Percentiles rank a stretch among this genome's conserved stretches.
Evolutionary conservation across 1,284 basidiomycete species (phyloP).

Genomic region (Leucoagaricus sp.): DNA sequence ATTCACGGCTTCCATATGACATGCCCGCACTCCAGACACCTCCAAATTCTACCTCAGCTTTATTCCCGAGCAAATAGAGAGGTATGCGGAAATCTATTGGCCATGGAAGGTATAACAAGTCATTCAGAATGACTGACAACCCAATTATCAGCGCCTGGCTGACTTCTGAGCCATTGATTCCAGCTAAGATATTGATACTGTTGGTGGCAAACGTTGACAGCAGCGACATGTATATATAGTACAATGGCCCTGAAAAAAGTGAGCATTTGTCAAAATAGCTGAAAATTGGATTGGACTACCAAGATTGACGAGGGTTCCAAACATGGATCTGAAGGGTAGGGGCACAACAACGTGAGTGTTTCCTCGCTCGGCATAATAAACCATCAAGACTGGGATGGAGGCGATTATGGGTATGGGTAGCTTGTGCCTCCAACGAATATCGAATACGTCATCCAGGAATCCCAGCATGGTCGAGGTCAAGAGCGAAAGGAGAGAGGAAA

Average conservation of each 20-base stretch:
- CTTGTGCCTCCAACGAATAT: slow-evolving; percentile 99
- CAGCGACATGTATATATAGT: slow-evolving; percentile 96
- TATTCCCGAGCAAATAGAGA: slow-evolving; percentile 66
- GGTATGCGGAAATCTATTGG: slow-evolving; percentile 71
- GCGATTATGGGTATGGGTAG: slow-evolving; percentile 96
- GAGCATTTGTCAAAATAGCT: slow-evolving; percentile 1
- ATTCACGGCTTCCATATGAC: slow-evolving; percentile 82
- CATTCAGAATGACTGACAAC: slow-evolving; percentile 88
- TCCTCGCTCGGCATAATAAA: slow-evolving; percentile 94
- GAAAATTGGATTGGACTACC: slow-evolving; percentile 49
- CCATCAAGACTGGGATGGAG: slow-evolving; percentile 91
- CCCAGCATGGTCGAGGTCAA: slow-evolving; percentile 93
- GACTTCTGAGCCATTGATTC: slow-evolving; percentile 96
- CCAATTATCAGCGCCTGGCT: slow-evolving; percentile 94
- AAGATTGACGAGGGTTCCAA: slow-evolving; percentile 84
- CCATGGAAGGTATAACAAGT: slow-evolving; percentile 90
- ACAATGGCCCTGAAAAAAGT: slow-evolving; percentile 72
- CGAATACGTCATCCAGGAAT: slow-evolving; percentile 97
- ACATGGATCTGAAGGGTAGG: slow-evolving; percentile 68
- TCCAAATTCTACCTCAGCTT: slow-evolving; percentile 67
- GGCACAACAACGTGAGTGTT: slow-evolving; percentile 96
- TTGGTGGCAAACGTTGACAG: slow-evolving; percentile 98
- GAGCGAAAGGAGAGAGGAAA: slow-evolving; percentile 90
- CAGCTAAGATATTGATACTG: slow-evolving; percentile 98
- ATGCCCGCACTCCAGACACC: slow-evolving; percentile 82